Evolutionary conservation across 1,284 basidiomycete species (phyloP).

Genomic region (Puccinia polysora): DNA sequence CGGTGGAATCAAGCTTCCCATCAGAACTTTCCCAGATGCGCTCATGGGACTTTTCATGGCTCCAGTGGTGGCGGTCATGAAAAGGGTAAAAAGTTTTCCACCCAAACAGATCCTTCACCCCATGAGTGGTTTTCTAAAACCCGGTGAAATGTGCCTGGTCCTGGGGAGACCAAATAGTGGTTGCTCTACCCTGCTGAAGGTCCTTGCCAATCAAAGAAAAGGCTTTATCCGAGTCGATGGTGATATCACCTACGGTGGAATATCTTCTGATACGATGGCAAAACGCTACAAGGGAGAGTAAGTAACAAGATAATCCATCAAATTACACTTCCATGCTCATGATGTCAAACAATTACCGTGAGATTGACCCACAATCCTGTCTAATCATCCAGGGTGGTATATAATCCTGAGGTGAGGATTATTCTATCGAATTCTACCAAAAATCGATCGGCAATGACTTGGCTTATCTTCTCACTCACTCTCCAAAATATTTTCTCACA

Average conservation of each 20-base stretch:
- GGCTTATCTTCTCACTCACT: not conserved
- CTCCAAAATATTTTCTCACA: slow-evolving; percentile 7
- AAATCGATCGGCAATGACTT: too few relatives aligned
- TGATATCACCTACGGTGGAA: slow-evolving; percentile 64
- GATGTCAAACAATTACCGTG: not conserved
- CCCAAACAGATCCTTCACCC: slow-evolving; percentile 55
- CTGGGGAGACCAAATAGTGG: slow-evolving; percentile 58
- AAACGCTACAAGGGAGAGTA: slow-evolving; percentile 42
- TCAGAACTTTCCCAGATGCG: slow-evolving; percentile 58
- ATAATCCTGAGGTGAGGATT: slow-evolving; percentile 7
- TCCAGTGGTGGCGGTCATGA: slow-evolving; percentile 56
- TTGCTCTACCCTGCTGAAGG: slow-evolving; percentile 54
- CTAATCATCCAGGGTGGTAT: slow-evolving; percentile 45
- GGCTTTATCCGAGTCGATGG: slow-evolving; percentile 57
- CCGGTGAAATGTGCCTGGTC: slow-evolving; percentile 61
- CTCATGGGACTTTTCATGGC: slow-evolving; percentile 61
- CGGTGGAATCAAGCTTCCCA: slow-evolving; percentile 58
- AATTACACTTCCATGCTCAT: not conserved
- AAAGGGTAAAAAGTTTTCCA: slow-evolving; percentile 47
- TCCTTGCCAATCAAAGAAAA: slow-evolving; percentile 52
- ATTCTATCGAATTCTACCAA: too few relatives aligned
- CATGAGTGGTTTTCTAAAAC: slow-evolving; percentile 69
- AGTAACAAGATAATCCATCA: not conserved
- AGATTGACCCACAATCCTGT: not conserved
- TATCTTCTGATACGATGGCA: slow-evolving; percentile 50